Conservation (phyloP, 179 eudicot species). For the Patellifolia procumbens region DNA sequence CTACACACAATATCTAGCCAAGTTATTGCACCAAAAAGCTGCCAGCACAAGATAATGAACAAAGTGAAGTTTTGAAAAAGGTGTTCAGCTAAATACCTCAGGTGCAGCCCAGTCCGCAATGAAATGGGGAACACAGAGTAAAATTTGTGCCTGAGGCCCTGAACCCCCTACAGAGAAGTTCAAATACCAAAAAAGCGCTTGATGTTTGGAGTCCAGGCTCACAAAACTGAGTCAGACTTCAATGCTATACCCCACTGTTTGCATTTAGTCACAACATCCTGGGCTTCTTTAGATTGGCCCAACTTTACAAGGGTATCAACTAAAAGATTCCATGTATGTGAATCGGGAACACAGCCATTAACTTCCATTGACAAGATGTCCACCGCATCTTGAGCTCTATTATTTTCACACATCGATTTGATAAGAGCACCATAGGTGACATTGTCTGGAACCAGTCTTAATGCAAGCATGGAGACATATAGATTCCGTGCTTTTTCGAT, state of each 20-base stretch:
- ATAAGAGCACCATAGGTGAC: constrained; percentile 67
- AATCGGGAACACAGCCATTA: constrained; percentile 67
- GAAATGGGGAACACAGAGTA: constrained; percentile 9
- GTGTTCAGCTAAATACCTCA: constrained; percentile 24
- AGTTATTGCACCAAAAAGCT: neutral
- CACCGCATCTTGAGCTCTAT: constrained; percentile 61
- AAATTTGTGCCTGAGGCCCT: constrained; percentile 17
- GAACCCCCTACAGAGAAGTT: constrained; percentile 1
- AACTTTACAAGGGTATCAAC: constrained; percentile 50
- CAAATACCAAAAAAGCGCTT: constrained; percentile 7
- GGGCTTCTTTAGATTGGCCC: constrained; percentile 55
- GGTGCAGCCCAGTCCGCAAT: constrained; percentile 1
- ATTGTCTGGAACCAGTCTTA: constrained; percentile 65
- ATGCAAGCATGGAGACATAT: constrained; percentile 62
- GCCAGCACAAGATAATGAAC: neutral
- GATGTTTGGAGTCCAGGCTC: constrained; percentile 9
- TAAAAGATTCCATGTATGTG: constrained; percentile 52
- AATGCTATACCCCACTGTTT: constrained; percentile 45
- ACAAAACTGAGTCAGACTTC: constrained; percentile 28
- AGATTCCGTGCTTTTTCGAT: constrained; percentile 68
- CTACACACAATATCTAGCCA: neutral
- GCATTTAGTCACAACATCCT: constrained; percentile 43
- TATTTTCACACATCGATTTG: constrained; percentile 63
- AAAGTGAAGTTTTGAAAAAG: neutral
- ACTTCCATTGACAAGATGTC: constrained; percentile 65